phyloP scores from a whole-genome alignment of 805 yeast species.

The Candida insectorum region DNA sequence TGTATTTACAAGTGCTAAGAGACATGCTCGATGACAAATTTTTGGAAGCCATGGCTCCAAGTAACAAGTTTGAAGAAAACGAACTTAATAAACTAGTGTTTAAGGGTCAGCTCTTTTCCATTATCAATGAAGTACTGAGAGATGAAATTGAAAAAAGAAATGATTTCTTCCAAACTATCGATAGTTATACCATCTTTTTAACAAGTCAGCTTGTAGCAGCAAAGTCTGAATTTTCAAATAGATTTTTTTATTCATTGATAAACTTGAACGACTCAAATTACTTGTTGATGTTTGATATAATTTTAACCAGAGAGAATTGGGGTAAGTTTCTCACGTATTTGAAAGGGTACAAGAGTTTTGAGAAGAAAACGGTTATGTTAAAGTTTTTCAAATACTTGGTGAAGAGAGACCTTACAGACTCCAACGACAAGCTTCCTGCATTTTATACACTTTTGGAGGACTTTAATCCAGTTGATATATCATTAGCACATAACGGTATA shows the following conservation, averaged over 20 bases:
- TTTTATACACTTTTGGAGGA: neutral
- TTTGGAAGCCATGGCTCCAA: constrained; percentile 1
- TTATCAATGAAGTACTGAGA: constrained; percentile 20
- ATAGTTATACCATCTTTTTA: constrained; percentile 7
- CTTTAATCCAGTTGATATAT: constrained; percentile 12
- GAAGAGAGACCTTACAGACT: constrained; percentile 1
- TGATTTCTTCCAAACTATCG: constrained; percentile 2
- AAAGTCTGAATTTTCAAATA: neutral
- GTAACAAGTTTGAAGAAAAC: constrained; percentile 13
- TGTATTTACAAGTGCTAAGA: constrained; percentile 4
- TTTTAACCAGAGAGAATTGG: constrained; percentile 22
- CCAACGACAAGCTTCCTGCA: constrained; percentile 3
- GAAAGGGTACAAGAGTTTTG: constrained; percentile 21
- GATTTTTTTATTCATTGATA: constrained; percentile 19
- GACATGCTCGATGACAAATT: constrained; percentile 7
- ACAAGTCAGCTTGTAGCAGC: constrained; percentile 2
- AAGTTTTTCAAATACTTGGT: constrained; percentile 14
- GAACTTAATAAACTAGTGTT: constrained; percentile 39
- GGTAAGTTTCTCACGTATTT: constrained; percentile 12
- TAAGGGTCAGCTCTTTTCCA: constrained; percentile 26
- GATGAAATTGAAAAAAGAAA: neutral
- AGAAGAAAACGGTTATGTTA: constrained; percentile 19
- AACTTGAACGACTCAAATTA: constrained; percentile 17
- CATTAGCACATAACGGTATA: constrained; percentile 17
- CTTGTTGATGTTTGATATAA: constrained; percentile 17